Conservation (phyloP, 345 rosid genomes). For the Fremontodendron californicum region DNA sequence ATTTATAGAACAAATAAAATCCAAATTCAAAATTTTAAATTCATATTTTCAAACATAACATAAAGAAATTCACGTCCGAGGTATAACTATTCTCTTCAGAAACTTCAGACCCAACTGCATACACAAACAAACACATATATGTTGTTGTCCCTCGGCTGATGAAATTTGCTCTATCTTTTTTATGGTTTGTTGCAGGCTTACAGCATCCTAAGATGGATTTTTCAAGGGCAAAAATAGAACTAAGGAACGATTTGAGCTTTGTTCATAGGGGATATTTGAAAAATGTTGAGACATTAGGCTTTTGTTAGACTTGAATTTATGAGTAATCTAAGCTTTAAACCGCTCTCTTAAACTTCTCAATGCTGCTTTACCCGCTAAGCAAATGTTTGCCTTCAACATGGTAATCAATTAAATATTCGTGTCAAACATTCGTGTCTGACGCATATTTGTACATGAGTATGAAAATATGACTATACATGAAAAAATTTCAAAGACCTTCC, state of each 20-base stretch:
- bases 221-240: constrained; percentile 28
- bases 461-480: too few relatives aligned
- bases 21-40: too few relatives aligned
- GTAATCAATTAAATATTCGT: too few relatives aligned
- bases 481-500: too few relatives aligned
- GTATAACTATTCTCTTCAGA: constrained; percentile 21
- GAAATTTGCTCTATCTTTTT: neutral
- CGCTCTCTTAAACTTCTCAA: neutral
- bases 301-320: neutral
- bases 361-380: neutral
- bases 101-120: neutral
- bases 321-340: neutral
- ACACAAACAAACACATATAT: neutral
- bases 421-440: too few relatives aligned
- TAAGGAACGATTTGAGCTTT: neutral
- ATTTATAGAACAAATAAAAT: too few relatives aligned
- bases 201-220: constrained; percentile 99
- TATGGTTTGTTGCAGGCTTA: neutral
- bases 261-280: neutral
- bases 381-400: too few relatives aligned
- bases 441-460: too few relatives aligned
- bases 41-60: too few relatives aligned
- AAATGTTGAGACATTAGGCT: neutral
- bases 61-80: constrained; percentile 86
- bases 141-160: too few relatives aligned